Conservation (phyloP, 768 basidiomycete genomes). For the Suillus lakei region DNA sequence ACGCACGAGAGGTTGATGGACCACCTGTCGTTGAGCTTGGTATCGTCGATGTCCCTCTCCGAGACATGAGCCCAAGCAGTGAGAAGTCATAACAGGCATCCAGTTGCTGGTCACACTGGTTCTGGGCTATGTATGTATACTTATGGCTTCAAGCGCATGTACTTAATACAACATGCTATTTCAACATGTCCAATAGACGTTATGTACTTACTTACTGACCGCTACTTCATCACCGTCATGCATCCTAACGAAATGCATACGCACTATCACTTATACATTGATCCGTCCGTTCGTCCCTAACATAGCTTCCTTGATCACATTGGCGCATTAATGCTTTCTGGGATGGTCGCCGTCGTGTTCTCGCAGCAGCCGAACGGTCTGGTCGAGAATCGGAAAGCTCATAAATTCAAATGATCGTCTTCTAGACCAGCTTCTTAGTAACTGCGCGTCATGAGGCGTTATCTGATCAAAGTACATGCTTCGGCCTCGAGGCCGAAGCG, state of each 20-base stretch:
- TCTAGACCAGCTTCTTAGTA: neutral
- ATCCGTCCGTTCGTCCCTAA: neutral
- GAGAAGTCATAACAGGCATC: neutral
- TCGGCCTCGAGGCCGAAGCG: neutral
- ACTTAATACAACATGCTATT: neutral
- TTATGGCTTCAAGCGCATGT: neutral
- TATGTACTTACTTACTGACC: neutral
- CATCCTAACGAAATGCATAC: neutral
- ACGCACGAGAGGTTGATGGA: slow-evolving; percentile 23
- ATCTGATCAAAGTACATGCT: neutral
- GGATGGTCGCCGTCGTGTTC: neutral
- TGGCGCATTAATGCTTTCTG: neutral
- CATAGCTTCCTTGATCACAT: neutral
- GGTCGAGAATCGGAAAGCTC: neutral
- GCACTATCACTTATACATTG: neutral
- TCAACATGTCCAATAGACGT: neutral
- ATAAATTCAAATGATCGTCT: neutral
- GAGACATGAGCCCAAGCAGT: neutral
- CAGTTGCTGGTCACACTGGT: neutral
- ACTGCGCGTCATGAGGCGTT: neutral
- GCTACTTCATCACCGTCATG: neutral
- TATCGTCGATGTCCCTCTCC: slow-evolving; percentile 21
- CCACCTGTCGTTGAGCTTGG: slow-evolving; percentile 41
- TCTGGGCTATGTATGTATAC: neutral
- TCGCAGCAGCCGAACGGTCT: neutral